Conservation (phyloP, 495 filamentous ascomycete species). For the Aspergillus olivimuriae region DNA sequence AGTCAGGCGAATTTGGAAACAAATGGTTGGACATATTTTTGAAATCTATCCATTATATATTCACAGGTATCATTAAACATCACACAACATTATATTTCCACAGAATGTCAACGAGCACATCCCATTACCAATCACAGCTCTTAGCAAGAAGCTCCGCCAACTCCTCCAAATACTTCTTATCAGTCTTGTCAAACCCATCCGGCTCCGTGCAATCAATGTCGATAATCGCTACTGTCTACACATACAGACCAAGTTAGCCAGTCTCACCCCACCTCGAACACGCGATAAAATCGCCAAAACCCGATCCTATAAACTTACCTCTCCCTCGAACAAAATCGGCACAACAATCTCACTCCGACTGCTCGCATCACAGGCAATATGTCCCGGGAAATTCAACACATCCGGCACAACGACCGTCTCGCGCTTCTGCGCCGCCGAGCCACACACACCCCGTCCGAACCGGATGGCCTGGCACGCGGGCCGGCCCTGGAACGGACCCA, state of each 20-base stretch:
- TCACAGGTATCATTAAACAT: too few relatives aligned
- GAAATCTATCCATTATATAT: too few relatives aligned
- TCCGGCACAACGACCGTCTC: slow-evolving; percentile 68
- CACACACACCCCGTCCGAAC: slow-evolving; percentile 79
- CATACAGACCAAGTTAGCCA: slow-evolving; percentile 10
- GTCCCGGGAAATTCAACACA: slow-evolving; percentile 72
- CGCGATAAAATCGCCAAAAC: not conserved
- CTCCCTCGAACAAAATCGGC: slow-evolving; percentile 57
- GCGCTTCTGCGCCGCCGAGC: slow-evolving; percentile 58
- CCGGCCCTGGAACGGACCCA: slow-evolving; percentile 85
- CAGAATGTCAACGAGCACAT: too few relatives aligned
- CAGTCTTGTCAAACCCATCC: slow-evolving; percentile 70
- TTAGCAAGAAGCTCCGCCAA: slow-evolving; percentile 59
- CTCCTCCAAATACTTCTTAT: slow-evolving; percentile 61
- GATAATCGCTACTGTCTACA: slow-evolving; percentile 75
- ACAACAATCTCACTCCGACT: slow-evolving; percentile 89
- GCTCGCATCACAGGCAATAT: slow-evolving; percentile 85
- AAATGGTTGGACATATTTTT: too few relatives aligned
- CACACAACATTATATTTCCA: too few relatives aligned
- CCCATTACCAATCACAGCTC: slow-evolving; percentile 71
- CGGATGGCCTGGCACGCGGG: slow-evolving; percentile 82
- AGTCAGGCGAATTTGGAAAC: too few relatives aligned
- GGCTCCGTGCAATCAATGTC: slow-evolving; percentile 75
- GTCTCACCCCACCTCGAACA: not conserved
- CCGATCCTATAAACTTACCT: slow-evolving; percentile 28